Percentiles rank a stretch among this genome's conserved stretches.
phyloP scores from a whole-genome alignment of 768 basidiomycete species.

The Exsudoporus frostii region DNA sequence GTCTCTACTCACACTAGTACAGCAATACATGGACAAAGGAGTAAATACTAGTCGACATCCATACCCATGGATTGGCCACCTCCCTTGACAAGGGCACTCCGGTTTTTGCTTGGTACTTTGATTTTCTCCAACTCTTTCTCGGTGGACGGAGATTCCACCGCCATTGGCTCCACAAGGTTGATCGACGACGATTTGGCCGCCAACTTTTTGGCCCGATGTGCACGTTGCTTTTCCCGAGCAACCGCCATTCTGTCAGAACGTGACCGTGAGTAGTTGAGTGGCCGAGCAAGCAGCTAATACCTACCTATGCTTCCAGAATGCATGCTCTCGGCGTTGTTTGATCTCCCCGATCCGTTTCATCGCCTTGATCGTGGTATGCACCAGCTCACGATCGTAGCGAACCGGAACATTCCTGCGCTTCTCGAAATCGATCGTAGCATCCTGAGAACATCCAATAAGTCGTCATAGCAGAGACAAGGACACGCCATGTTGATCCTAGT shows the following conservation, averaged over 20 bases:
- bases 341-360: conserved; percentile 96
- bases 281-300: conserved; percentile 6
- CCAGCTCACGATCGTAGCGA: conserved; percentile 91
- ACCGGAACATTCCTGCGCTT: conserved; percentile 97
- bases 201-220: conserved; percentile 65
- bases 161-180: conserved; percentile 65
- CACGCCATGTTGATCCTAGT: conserved; percentile 4
- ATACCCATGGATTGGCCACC: conserved; percentile 90
- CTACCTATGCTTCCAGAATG: conserved; percentile 93
- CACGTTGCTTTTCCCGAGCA: conserved; percentile 73
- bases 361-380: conserved; percentile 90
- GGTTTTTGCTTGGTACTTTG: conserved; percentile 59
- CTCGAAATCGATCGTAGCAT: conserved; percentile 98
- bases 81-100: conserved; percentile 74
- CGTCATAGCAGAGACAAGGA: background rate
- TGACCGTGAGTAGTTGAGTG: background rate
- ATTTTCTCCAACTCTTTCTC: conserved; percentile 72
- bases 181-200: conserved; percentile 52
- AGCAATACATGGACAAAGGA: background rate
- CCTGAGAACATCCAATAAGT: conserved; percentile 47
- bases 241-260: conserved; percentile 69
- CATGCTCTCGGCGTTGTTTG: conserved; percentile 82
- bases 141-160: conserved; percentile 39
- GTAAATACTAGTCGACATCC: conserved; percentile 63
- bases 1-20: background rate